Percentiles rank a stretch among this genome's conserved stretches.
Conservation (phyloP, 2,329 filamentous ascomycete species). For the Helminthosporium solani region DNA sequence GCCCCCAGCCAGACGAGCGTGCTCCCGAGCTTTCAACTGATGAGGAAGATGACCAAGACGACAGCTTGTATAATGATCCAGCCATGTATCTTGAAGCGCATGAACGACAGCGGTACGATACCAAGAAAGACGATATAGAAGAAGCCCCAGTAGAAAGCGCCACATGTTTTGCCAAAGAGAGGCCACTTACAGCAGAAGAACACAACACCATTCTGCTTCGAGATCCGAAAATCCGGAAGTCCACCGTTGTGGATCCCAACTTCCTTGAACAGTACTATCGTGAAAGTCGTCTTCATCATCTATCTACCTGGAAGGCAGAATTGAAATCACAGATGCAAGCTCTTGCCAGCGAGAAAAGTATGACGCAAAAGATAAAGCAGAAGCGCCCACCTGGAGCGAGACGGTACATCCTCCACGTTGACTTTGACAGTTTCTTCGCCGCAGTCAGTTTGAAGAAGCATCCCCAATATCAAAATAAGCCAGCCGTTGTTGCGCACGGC, state of each 20-base stretch:
- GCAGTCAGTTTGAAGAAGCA: slow-evolving; percentile 81
- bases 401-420: slow-evolving; percentile 88
- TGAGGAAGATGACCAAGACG: slow-evolving; percentile 16
- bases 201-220: slow-evolving; percentile 84
- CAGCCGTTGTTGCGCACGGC: slow-evolving; percentile 86
- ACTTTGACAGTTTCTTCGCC: slow-evolving; percentile 98
- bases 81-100: slow-evolving; percentile 1
- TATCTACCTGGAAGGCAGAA: slow-evolving; percentile 95
- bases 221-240: slow-evolving; percentile 82
- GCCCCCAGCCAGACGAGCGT: slow-evolving; percentile 10
- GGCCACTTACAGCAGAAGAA: slow-evolving; percentile 77
- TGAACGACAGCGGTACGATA: background rate
- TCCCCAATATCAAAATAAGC: slow-evolving; percentile 74
- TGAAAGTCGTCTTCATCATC: slow-evolving; percentile 89
- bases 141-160: slow-evolving; percentile 2
- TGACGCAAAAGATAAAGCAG: slow-evolving; percentile 51
- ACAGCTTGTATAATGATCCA: slow-evolving; percentile 26
- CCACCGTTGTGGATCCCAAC: slow-evolving; percentile 86
- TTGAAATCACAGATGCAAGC: slow-evolving; percentile 86
- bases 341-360: slow-evolving; percentile 69
- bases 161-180: slow-evolving; percentile 2
- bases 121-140: slow-evolving; percentile 9
- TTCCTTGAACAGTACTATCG: slow-evolving; percentile 95
- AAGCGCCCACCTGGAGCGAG: slow-evolving; percentile 64
- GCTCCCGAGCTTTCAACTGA: slow-evolving; percentile 7